Evolutionary conservation across 345 rosid genomes (phyloP), one percentile per base, ranked within the genome.

Genomic region (Lepidium africanum): DNA sequence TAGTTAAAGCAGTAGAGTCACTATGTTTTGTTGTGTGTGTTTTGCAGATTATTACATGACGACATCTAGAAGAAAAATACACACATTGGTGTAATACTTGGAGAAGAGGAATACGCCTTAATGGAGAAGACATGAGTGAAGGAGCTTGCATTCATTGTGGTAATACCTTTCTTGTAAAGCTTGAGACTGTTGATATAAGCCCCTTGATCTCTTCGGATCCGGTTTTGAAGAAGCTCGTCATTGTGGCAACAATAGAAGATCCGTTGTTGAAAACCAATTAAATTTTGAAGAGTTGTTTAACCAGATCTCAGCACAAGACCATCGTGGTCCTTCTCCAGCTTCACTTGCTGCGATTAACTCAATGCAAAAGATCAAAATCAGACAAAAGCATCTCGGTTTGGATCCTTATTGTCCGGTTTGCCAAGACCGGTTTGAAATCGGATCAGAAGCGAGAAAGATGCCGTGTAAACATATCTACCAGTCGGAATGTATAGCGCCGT

Each of bases 381-480:
- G 15, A 17, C 53, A 67, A 43, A 74, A 60, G n/a, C 69, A 74
- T 74, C 50, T 74, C 10, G 58, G 58, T 51, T 27, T 53, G 8
- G 63, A 74, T 67, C 19, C 42, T 0, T 60, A 6, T 42, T 67
- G 77, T 0, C 63, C 73, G n/a, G 68, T 74, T 27, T 74, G 77
- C 14, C 72, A 74, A 74, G 73, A 67, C 11, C 63, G 38, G 51
- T 74, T 74, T 45, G 69, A 74, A 74, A 67, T 67, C 14, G 77
- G 77, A 13, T 74, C 69, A 5, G 50, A 27, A 12, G 77, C 77
- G 17, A 74, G 73, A 52, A 74, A 60, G 45, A 36, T 74, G 73
- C 68, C 77, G 40, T 67, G 77, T 67, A 67, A 67, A 74, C 77
- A 74, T 67, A 59, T 67, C 11, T 74, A 67, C 73, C 77, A 74